phyloP scores from a whole-genome alignment of 2,329 filamentous ascomycete species.

The Aureobasidium leucospermi region DNA sequence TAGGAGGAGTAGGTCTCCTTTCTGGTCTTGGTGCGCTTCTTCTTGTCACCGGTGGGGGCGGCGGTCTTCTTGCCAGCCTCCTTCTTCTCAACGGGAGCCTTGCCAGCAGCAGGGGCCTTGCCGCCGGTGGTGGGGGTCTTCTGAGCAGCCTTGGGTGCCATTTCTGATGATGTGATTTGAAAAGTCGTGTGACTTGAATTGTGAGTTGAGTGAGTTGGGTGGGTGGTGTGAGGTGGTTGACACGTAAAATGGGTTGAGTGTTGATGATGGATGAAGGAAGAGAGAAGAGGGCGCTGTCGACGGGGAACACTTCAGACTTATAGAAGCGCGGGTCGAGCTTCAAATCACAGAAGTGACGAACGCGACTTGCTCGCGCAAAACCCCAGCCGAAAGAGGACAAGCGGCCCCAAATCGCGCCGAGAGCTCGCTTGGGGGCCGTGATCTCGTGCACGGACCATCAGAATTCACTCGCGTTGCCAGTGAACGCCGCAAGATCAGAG shows the following conservation, averaged over 20 bases:
- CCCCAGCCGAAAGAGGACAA: too few relatives aligned
- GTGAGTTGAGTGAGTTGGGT: constrained; percentile 17
- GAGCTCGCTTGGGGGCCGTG: too few relatives aligned
- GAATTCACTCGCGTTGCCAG: not conserved
- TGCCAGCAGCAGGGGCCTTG: constrained; percentile 73
- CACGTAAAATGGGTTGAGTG: constrained; percentile 22
- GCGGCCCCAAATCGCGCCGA: too few relatives aligned
- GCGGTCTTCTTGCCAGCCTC: constrained; percentile 99
- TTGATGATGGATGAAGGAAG: constrained; percentile 30
- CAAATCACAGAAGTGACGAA: not conserved
- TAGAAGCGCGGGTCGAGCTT: constrained; percentile 7
- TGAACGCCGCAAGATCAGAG: not conserved
- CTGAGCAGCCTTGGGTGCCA: constrained; percentile 96
- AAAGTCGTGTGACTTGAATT: constrained; percentile 25
- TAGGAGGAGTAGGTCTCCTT: constrained; percentile 99
- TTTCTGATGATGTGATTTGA: constrained; percentile 49
- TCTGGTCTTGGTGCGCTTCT: constrained; percentile 99
- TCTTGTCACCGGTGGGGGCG: constrained; percentile 92
- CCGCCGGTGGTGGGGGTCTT: constrained; percentile 93
- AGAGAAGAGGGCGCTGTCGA: constrained; percentile 33
- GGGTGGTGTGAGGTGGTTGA: constrained; percentile 24
- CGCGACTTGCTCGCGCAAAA: not conserved
- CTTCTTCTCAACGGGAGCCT: constrained; percentile 94
- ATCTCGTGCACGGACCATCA: not conserved
- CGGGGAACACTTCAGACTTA: constrained; percentile 26